These are phyloP conservation scores for Arthrobotrys entomopaga DNA, from an alignment of 2,329 filamentous ascomycete species.

Conservation along the genomic window DNA sequence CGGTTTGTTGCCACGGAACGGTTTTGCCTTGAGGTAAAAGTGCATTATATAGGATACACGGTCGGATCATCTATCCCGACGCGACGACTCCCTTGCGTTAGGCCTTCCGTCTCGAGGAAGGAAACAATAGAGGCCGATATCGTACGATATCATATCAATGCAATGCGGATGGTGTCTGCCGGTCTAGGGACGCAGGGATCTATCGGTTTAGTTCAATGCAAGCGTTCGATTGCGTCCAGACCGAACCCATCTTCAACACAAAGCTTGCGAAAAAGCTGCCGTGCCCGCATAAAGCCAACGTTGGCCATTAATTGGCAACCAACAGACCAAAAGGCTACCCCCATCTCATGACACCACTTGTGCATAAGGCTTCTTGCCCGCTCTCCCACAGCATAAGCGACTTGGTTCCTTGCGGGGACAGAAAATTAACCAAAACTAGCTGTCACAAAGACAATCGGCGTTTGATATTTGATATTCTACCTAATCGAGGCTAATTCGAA, in stretches of 20 bases:
- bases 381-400: conserved; percentile 34
- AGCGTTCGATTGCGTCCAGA: conserved; percentile 14
- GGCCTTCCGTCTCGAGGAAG: neutral
- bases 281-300: conserved; percentile 14
- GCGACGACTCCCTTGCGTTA: conserved; percentile 2
- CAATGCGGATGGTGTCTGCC: neutral
- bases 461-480: too few relatives aligned
- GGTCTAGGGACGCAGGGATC: conserved; percentile 9
- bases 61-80: neutral
- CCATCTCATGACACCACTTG: conserved; percentile 48
- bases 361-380: conserved; percentile 46
- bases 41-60: neutral
- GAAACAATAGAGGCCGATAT: neutral
- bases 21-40: neutral
- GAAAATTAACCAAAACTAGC: conserved; percentile 1
- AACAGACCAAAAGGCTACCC: conserved; percentile 4
- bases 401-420: conserved; percentile 30
- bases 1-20: neutral
- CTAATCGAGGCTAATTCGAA: too few relatives aligned
- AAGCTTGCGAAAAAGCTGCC: conserved; percentile 15
- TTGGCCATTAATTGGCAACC: neutral
- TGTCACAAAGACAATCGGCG: neutral
- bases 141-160: conserved; percentile 8
- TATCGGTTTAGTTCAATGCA: neutral
- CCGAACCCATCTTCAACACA: conserved; percentile 28